Evolutionary conservation across 257 asterid species (phyloP).

Genomic region (Thymus mandschuricus): DNA sequence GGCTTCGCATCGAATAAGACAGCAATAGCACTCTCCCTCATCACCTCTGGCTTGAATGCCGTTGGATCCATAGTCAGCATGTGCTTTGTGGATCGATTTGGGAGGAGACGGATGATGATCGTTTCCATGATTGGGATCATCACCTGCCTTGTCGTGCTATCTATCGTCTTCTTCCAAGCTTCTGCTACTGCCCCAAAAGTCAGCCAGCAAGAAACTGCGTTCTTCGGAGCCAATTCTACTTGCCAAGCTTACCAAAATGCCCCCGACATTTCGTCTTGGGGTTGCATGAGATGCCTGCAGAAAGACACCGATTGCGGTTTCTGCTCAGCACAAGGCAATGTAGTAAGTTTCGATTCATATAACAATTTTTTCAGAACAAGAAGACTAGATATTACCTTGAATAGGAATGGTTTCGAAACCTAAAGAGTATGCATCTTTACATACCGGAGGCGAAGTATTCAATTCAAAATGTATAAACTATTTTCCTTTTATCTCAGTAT

Average conservation of each 20-base stretch:
- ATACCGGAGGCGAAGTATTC: no score
- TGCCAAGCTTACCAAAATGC: conserved; percentile 44
- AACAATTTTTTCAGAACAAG: background rate
- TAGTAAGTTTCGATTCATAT: conserved; percentile 32
- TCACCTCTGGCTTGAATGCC: conserved; percentile 67
- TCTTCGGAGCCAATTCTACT: conserved; percentile 55
- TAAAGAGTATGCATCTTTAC: no score
- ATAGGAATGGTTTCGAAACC: no score
- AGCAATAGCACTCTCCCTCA: conserved; percentile 59
- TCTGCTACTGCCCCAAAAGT: conserved; percentile 47
- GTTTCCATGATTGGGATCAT: conserved; percentile 65
- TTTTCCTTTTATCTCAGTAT: conserved; percentile 28
- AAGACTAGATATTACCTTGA: no score
- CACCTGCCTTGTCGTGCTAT: conserved; percentile 46
- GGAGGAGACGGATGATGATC: conserved; percentile 65
- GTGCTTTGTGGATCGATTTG: conserved; percentile 63
- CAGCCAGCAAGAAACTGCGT: conserved; percentile 36
- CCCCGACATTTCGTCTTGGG: conserved; percentile 47
- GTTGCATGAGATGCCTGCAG: conserved; percentile 55
- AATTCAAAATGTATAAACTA: no score
- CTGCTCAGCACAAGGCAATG: conserved; percentile 45
- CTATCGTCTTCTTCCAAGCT: conserved; percentile 49
- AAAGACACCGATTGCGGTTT: conserved; percentile 42
- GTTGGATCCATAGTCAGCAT: conserved; percentile 61
- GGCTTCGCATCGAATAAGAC: conserved; percentile 65